Evolutionary conservation across 495 filamentous ascomycete species (phyloP).

Genomic region (Talaromyces liani): DNA sequence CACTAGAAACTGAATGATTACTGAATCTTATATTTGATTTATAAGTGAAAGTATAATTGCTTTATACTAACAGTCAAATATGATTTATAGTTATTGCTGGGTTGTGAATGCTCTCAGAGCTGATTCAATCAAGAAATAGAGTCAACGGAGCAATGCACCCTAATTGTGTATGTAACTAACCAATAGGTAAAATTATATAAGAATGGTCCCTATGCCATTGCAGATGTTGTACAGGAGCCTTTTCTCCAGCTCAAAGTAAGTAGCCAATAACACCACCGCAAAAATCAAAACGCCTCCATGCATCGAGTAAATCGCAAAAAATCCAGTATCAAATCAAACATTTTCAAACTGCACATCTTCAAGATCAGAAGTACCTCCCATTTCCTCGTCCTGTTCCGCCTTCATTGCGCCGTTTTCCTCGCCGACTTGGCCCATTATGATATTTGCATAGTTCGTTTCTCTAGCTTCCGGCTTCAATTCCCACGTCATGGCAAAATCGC

Average conservation of each 20-base stretch:
- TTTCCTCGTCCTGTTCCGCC: slow-evolving; percentile 34
- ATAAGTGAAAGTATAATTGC: not conserved
- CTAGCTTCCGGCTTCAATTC: slow-evolving; percentile 67
- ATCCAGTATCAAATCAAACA: slow-evolving; percentile 22
- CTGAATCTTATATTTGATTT: not conserved
- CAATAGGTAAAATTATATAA: not conserved
- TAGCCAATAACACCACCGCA: slow-evolving; percentile 3
- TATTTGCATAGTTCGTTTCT: slow-evolving; percentile 43
- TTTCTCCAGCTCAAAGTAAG: not conserved
- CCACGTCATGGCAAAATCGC: slow-evolving; percentile 77
- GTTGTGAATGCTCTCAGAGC: not conserved
- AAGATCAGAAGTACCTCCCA: slow-evolving; percentile 48
- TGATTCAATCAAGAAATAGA: not conserved
- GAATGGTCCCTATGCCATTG: not conserved
- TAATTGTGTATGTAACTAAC: not conserved
- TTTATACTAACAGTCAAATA: not conserved
- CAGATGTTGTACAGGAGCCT: not conserved
- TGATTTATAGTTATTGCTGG: not conserved
- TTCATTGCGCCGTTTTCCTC: slow-evolving; percentile 40
- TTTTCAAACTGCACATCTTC: slow-evolving; percentile 74
- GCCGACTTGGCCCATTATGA: slow-evolving; percentile 32
- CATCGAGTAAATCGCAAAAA: not conserved
- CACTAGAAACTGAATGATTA: too few species aligned
- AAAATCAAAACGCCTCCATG: slow-evolving; percentile 3
- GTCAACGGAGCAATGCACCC: not conserved